phyloP scores from a whole-genome alignment of 2,329 filamentous ascomycete genomes.

The Apiospora koreana region DNA sequence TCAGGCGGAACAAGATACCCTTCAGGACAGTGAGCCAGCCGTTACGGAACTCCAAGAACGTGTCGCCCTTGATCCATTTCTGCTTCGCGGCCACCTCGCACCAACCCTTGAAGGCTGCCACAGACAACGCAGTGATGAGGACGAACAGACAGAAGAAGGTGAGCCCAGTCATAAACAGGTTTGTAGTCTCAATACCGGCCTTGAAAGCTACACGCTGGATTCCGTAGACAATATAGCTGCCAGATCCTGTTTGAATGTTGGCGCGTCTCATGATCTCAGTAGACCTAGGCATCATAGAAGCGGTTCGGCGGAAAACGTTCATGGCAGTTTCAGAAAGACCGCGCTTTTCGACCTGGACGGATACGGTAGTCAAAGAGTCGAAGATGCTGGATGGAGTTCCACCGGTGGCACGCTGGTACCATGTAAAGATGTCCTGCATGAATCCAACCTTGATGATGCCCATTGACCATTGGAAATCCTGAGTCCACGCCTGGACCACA shows the following conservation, averaged over 20 bases:
- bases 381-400: constrained; percentile 75
- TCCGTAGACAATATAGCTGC: constrained; percentile 63
- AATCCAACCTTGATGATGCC: constrained; percentile 80
- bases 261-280: constrained; percentile 46
- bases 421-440: constrained; percentile 77
- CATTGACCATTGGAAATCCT: constrained; percentile 93
- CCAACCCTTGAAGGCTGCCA: constrained; percentile 72
- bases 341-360: constrained; percentile 70
- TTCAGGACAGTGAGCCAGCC: constrained; percentile 85
- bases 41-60: constrained; percentile 84
- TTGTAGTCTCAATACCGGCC: constrained; percentile 75
- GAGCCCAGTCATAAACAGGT: constrained; percentile 83
- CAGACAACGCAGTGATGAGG: constrained; percentile 66
- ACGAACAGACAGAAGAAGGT: constrained; percentile 82
- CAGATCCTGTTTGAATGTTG: constrained; percentile 42
- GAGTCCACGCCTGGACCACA: constrained; percentile 82
- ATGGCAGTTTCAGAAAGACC: constrained; percentile 34
- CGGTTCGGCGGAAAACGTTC: constrained; percentile 30
- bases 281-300: constrained; percentile 28
- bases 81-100: constrained; percentile 72
- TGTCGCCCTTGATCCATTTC: constrained; percentile 75
- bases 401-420: constrained; percentile 86
- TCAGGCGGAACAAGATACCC: constrained; percentile 81
- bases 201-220: constrained; percentile 83
- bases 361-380: constrained; percentile 67